phyloP scores from a whole-genome alignment of 78 protist genomes.

The Dictyostelium purpureum region DNA sequence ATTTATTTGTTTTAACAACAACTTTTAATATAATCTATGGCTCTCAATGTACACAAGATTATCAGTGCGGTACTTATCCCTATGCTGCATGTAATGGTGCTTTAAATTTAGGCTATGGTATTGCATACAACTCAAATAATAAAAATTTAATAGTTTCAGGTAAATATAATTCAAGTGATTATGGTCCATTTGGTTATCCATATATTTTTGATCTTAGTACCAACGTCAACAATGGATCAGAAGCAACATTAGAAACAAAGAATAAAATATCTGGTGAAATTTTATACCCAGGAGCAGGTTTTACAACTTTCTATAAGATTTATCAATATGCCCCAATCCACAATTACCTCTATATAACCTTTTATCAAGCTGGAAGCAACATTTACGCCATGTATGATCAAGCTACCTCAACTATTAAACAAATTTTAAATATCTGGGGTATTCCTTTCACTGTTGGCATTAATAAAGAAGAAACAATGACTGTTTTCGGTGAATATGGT shows the following conservation, averaged over 20 bases:
- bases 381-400: not conserved
- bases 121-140: not conserved
- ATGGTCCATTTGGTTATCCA: constrained; percentile 22
- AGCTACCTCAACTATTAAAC: not conserved
- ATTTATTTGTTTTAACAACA: not conserved
- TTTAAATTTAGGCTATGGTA: not conserved
- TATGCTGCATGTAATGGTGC: constrained; percentile 22
- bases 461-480: not conserved
- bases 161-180: constrained; percentile 17
- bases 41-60: not conserved
- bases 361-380: not conserved
- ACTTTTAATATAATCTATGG: not conserved
- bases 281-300: not conserved
- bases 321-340: not conserved
- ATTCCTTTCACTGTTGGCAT: not conserved
- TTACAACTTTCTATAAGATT: not conserved
- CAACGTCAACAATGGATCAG: not conserved
- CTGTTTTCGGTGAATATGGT: constrained; percentile 1
- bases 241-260: not conserved
- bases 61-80: constrained; percentile 16
- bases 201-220: not conserved
- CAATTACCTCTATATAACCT: not conserved
- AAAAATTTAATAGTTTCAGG: not conserved
- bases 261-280: not conserved
- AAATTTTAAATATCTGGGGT: not conserved